A percentile compares a stretch with the other conserved stretches of the same genome.
phyloP scores from a whole-genome alignment of 2,329 filamentous ascomycete species.

The Orbilia brochopaga region DNA sequence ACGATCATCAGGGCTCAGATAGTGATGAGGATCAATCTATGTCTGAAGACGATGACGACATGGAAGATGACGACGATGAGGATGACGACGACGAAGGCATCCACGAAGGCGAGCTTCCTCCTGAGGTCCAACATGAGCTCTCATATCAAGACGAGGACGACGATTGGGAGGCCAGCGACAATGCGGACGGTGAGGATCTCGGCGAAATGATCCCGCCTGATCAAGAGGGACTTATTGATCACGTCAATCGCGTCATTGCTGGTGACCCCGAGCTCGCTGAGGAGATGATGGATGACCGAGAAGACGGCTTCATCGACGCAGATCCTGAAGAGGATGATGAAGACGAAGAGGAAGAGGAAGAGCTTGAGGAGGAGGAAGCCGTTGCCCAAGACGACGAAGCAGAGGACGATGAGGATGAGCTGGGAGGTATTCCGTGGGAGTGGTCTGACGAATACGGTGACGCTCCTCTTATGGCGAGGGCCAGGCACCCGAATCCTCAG shows the following conservation, averaged over 20 bases:
- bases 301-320: slow-evolving; percentile 56
- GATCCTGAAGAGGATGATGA: slow-evolving; percentile 65
- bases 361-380: slow-evolving; percentile 64
- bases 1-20: slow-evolving; percentile 70
- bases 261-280: slow-evolving; percentile 52
- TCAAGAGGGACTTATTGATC: slow-evolving; percentile 60
- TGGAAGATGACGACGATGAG: slow-evolving; percentile 66
- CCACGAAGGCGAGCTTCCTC: slow-evolving; percentile 32
- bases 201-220: slow-evolving; percentile 64
- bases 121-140: slow-evolving; percentile 35
- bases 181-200: slow-evolving; percentile 60
- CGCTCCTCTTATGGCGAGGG: slow-evolving; percentile 54
- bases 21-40: slow-evolving; percentile 68
- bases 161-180: slow-evolving; percentile 63
- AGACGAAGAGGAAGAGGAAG: slow-evolving; percentile 59
- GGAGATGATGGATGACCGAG: slow-evolving; percentile 54
- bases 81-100: slow-evolving; percentile 65
- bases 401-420: slow-evolving; percentile 58
- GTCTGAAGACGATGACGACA: slow-evolving; percentile 63
- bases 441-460: slow-evolving; percentile 55
- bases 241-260: slow-evolving; percentile 52
- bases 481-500: slow-evolving; percentile 53
- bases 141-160: slow-evolving; percentile 62
- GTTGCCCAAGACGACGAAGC: slow-evolving; percentile 64
- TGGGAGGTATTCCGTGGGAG: slow-evolving; percentile 55